Evolutionary conservation across 202 grass and related monocot genomes (phyloP).

Genomic region (Digitaria exilis): DNA sequence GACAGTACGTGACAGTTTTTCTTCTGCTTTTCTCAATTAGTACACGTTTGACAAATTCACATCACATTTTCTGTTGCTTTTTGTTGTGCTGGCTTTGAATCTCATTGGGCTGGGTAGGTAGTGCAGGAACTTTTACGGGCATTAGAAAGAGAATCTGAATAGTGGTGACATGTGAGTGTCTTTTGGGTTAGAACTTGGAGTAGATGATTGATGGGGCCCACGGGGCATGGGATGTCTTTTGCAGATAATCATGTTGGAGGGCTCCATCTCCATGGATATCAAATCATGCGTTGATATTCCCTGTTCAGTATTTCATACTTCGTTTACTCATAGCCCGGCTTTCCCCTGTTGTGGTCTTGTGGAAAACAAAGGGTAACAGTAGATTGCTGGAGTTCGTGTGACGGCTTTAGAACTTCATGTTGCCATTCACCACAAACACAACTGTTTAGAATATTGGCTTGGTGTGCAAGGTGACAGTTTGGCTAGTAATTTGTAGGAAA

Average conservation of each 20-base stretch:
- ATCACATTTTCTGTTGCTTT: constrained; percentile 1
- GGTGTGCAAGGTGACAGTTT: no score
- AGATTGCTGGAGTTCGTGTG: not conserved
- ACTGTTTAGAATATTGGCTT: no score
- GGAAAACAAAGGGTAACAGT: not conserved
- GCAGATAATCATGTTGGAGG: not conserved
- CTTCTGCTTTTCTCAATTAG: not conserved
- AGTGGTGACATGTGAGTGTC: not conserved
- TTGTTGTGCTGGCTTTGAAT: constrained; percentile 6
- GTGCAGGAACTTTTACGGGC: not conserved
- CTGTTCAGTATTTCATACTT: not conserved
- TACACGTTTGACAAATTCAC: not conserved
- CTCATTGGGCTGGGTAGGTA: not conserved
- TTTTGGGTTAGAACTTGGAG: not conserved
- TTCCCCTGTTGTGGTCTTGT: not conserved
- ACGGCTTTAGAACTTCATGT: not conserved
- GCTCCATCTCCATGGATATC: constrained; percentile 7
- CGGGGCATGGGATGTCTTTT: not conserved
- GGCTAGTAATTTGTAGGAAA: not conserved
- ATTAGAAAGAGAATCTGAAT: not conserved
- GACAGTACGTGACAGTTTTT: not conserved
- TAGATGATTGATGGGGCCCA: no score
- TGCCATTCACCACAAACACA: no score
- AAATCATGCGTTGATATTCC: not conserved
- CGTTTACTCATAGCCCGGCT: not conserved